These are phyloP conservation scores for Colletotrichum caudatum DNA, from an alignment of 2,329 filamentous ascomycete species.

Conservation along the genomic window DNA sequence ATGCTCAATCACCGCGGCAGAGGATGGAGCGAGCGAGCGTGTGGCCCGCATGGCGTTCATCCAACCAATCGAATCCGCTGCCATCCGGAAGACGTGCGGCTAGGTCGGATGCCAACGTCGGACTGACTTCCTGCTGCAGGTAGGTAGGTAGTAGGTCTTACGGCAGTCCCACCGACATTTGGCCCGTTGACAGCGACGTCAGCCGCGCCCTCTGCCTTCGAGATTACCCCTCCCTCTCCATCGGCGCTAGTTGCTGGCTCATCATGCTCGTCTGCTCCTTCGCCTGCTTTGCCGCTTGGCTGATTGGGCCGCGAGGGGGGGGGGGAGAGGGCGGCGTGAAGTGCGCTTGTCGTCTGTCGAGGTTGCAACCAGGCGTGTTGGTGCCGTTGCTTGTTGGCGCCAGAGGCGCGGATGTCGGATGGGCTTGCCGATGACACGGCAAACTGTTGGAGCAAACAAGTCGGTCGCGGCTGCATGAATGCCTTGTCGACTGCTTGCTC, in stretches of 20 bases:
- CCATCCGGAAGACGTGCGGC: constrained; percentile 8
- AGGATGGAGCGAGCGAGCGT: too few relatives aligned
- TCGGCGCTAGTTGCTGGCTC: neutral
- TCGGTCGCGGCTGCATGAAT: neutral
- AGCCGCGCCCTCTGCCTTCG: neutral
- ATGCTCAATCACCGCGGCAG: constrained; percentile 9
- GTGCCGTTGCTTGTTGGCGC: constrained; percentile 1
- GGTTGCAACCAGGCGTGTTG: neutral
- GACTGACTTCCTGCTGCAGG: constrained; percentile 6
- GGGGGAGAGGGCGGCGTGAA: neutral
- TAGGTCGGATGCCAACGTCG: constrained; percentile 29
- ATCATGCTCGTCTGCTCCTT: constrained; percentile 1
- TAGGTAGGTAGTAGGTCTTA: too few relatives aligned
- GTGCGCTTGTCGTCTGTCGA: constrained; percentile 14
- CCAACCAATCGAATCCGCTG: constrained; percentile 16
- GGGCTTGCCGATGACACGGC: constrained; percentile 1
- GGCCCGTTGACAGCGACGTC: neutral
- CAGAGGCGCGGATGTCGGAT: constrained; percentile 11
- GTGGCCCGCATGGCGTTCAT: constrained; percentile 16
- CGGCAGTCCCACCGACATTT: neutral
- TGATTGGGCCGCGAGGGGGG: neutral
- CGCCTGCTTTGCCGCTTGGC: constrained; percentile 16
- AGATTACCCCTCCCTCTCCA: neutral
- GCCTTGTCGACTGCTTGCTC: neutral
- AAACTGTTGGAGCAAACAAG: neutral